Percentiles rank a stretch among this genome's conserved stretches.
Conservation (phyloP, 2,329 filamentous ascomycete genomes). For the Claviceps fusiformis region DNA sequence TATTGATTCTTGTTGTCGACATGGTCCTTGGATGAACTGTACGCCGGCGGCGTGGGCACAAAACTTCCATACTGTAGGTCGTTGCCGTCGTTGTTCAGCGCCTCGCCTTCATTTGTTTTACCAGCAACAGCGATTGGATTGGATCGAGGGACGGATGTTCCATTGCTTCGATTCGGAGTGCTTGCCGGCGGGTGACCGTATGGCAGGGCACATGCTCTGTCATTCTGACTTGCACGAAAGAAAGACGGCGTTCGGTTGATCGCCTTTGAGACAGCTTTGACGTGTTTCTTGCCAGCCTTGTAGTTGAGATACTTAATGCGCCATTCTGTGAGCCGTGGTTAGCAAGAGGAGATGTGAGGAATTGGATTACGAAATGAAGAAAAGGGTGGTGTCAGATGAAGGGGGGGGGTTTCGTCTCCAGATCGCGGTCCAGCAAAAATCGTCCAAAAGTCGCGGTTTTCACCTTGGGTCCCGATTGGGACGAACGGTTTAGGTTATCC, state of each 20-base stretch:
- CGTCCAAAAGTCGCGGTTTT: too few relatives aligned
- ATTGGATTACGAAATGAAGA: not conserved
- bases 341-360: not conserved
- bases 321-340: constrained; percentile 50
- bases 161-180: not conserved
- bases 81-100: constrained; percentile 18
- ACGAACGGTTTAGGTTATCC: too few relatives aligned
- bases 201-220: constrained; percentile 1
- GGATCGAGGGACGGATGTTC: not conserved
- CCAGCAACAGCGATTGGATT: constrained; percentile 1
- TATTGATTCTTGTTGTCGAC: constrained; percentile 14
- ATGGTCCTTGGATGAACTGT: constrained; percentile 9
- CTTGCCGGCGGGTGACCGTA: not conserved
- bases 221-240: constrained; percentile 12
- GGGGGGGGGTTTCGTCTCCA: not conserved
- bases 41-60: constrained; percentile 26
- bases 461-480: too few relatives aligned
- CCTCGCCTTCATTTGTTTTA: constrained; percentile 1
- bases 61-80: constrained; percentile 41
- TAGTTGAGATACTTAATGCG: constrained; percentile 88
- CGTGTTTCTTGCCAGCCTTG: constrained; percentile 86
- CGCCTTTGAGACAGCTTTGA: constrained; percentile 69
- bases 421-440: too few relatives aligned
- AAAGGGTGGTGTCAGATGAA: too few relatives aligned
- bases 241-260: constrained; percentile 30